These are phyloP conservation scores for Psilocybe azurescens DNA, from an alignment of 768 basidiomycete genomes.

Conservation along the genomic window DNA sequence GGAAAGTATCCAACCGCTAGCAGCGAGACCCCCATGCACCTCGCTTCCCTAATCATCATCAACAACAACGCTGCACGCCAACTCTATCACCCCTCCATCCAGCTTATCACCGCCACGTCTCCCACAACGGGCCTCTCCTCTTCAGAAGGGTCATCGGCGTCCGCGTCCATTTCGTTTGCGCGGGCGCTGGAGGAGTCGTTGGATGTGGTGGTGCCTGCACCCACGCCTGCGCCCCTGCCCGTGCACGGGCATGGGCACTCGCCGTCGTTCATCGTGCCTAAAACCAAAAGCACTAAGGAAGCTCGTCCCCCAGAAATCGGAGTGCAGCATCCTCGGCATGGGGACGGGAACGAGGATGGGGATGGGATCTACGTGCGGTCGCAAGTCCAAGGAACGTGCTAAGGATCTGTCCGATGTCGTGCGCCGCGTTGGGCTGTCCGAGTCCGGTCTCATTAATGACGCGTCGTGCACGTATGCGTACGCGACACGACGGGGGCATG, in stretches of 20 bases:
- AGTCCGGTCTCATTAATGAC: neutral
- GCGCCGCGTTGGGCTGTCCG: slow-evolving; percentile 47
- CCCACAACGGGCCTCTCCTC: too few species aligned
- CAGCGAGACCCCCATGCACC: neutral
- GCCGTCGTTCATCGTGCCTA: slow-evolving; percentile 59
- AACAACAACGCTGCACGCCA: neutral
- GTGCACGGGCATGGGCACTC: slow-evolving; percentile 5
- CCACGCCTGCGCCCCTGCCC: slow-evolving; percentile 9
- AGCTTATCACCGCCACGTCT: too few species aligned
- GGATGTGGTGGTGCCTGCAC: slow-evolving; percentile 24
- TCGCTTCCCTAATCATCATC: neutral
- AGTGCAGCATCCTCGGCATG: too few species aligned
- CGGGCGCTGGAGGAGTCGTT: slow-evolving; percentile 29
- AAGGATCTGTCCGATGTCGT: slow-evolving; percentile 67
- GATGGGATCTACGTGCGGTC: neutral
- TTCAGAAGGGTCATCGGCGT: too few species aligned
- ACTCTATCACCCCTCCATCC: slow-evolving; percentile 41
- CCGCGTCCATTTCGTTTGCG: too few species aligned
- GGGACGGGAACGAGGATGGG: slow-evolving; percentile 29
- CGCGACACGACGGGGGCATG: slow-evolving; percentile 11
- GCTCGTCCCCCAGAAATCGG: too few species aligned
- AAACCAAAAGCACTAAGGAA: slow-evolving; percentile 63
- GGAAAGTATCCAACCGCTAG: too few species aligned
- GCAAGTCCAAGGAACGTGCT: slow-evolving; percentile 36
- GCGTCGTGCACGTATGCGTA: neutral